A percentile compares a stretch with the other conserved stretches of the same genome.
Evolutionary conservation across 2,329 filamentous ascomycete genomes (phyloP).

Genomic region (Corynespora cassiicola): DNA sequence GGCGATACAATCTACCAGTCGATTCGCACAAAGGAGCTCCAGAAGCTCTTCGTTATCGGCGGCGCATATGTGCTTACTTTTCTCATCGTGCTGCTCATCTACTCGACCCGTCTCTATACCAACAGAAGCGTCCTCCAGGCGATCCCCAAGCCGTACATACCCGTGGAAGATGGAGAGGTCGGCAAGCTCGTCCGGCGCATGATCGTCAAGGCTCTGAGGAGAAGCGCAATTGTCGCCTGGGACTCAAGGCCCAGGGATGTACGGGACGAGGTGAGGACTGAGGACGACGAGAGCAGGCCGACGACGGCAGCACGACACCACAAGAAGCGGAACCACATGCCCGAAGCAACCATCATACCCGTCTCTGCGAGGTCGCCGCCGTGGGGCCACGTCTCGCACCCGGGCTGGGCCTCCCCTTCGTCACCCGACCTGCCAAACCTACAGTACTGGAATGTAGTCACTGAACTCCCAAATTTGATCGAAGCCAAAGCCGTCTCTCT

Average conservation of each 20-base stretch:
- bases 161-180: conserved; percentile 84
- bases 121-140: conserved; percentile 78
- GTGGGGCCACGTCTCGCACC: conserved; percentile 87
- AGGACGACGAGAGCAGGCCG: conserved; percentile 26
- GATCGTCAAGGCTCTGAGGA: conserved; percentile 73
- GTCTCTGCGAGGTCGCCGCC: conserved; percentile 57
- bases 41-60: conserved; percentile 83
- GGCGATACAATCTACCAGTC: conserved; percentile 81
- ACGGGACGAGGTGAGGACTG: conserved; percentile 46
- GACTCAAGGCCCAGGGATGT: conserved; percentile 73
- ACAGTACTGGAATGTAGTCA: conserved; percentile 82
- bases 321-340: conserved; percentile 34
- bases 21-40: conserved; percentile 67
- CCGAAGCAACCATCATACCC: conserved; percentile 41
- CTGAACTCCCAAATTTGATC: conserved; percentile 86
- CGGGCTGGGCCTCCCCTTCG: conserved; percentile 85
- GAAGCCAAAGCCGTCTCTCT: conserved; percentile 93
- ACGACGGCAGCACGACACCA: conserved; percentile 38
- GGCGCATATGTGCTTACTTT: conserved; percentile 77
- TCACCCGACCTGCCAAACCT: conserved; percentile 77
- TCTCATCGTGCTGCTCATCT: conserved; percentile 75
- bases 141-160: conserved; percentile 87
- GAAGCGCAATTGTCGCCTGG: conserved; percentile 83
- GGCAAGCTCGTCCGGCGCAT: conserved; percentile 75
- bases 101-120: conserved; percentile 83